Evolutionary conservation across 2,329 filamentous ascomycete species (phyloP).

Genomic region (Colletotrichum sublineola): DNA sequence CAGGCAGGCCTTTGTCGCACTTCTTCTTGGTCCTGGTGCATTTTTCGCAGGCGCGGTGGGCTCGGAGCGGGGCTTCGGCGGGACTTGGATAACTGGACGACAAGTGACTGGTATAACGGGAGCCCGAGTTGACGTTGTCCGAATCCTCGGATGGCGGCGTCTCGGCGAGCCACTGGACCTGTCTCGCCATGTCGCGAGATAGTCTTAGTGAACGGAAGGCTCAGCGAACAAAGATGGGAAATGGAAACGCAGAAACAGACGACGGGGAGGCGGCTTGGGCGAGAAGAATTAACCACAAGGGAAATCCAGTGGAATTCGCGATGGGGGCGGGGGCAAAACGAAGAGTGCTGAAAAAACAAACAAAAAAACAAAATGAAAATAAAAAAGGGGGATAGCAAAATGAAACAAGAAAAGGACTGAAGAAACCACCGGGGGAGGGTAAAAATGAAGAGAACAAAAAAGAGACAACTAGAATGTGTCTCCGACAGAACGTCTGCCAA

Average conservation of each 20-base stretch:
- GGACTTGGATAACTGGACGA: slow-evolving; percentile 30
- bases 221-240: background rate
- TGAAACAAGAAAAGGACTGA: background rate
- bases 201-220: background rate
- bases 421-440: background rate
- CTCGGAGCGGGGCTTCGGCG: slow-evolving; percentile 46
- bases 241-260: background rate
- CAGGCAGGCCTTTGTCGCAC: slow-evolving; percentile 54
- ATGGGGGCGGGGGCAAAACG: background rate
- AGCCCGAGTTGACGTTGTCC: slow-evolving; percentile 34
- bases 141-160: slow-evolving; percentile 40
- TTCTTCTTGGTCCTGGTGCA: slow-evolving; percentile 56
- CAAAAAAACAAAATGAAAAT: background rate
- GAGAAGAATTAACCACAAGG: background rate
- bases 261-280: background rate
- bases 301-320: background rate
- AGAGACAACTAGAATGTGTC: background rate
- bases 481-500: background rate
- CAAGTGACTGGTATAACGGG: slow-evolving; percentile 29
- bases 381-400: background rate
- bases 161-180: slow-evolving; percentile 35
- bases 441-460: background rate
- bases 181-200: slow-evolving; percentile 31
- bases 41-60: slow-evolving; percentile 54
- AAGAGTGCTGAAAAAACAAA: background rate